These are phyloP conservation scores for Rhodamnia rubescens DNA, from an alignment of 345 rosid genomes.

Conservation along the genomic window DNA sequence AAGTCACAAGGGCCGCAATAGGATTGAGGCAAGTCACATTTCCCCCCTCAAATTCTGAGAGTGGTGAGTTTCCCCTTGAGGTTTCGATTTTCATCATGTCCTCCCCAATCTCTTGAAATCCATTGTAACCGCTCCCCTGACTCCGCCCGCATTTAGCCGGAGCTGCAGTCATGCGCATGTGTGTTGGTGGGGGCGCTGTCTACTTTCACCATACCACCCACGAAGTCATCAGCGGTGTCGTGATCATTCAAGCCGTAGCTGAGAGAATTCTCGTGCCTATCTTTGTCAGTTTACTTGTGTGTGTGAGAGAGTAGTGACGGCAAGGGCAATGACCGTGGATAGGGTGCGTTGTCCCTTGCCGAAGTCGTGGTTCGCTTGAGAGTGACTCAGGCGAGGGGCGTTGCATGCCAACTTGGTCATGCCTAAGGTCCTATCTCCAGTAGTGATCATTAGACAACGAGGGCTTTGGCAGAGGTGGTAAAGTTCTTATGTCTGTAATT, in stretches of 20 bases:
- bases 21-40: background rate
- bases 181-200: background rate
- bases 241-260: background rate
- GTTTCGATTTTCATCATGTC: background rate
- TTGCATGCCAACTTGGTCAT: background rate
- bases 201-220: background rate
- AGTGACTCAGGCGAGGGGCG: background rate
- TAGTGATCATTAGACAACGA: background rate
- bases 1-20: background rate
- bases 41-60: too few species aligned
- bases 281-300: background rate
- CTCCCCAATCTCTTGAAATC: background rate
- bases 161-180: background rate
- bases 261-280: background rate
- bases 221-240: background rate
- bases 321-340: too few species aligned
- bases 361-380: background rate
- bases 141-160: background rate
- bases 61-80: background rate
- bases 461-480: background rate
- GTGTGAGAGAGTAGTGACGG: rapidly evolving
- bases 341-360: too few species aligned
- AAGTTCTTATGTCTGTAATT: background rate
- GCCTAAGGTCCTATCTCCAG: background rate
- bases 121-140: background rate